Base-by-base conservation (phyloP, 768 basidiomycete species). In the Macrolepiota dolichaula region DNA sequence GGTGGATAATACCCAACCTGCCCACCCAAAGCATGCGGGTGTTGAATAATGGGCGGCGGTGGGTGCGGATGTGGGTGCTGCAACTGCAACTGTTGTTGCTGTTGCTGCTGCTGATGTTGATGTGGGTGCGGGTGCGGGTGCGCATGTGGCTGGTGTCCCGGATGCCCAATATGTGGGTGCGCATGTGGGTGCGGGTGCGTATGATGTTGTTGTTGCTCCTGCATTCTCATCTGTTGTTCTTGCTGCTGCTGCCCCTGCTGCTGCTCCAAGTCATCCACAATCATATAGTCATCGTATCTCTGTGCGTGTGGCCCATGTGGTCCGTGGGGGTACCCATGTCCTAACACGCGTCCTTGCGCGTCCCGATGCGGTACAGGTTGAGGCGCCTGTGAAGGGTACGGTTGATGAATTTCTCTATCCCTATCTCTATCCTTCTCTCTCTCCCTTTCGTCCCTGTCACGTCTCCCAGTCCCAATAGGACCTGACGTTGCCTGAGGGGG, bases 271-370 rank as follows among this genome's bases (percentile, higher is more conserved):
- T 49, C 59, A 37, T 61, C 59, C 13, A 61, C 22, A 1, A 53
- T 25, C 19, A 53, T 53, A 49, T 61, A 61, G 0, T 61, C 59
- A 49, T 54, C 59, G 32, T 61, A 61, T 29, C 44, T 35, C 19
- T 53, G 59, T 2, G 52, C 52, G 27, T 64, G 59, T 12, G 58
- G 63, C 7, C 50, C 24, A 22, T 49, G 55, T 5, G 52, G 63
- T n/a, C 63, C 63, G 51, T 49, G 59, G 1, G 59, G 51, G 49
- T 66, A 66, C 5, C 53, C 63, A 57, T 66, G 63, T 46, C 57
- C 63, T 51, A 66, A 50, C 27, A 62, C 63, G 12, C 63, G 59
- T 24, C 63, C 65, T 38, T 63, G 62, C 11, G 38, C 44, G 19
- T 47, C 62, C 42, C 53, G 62, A 32, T 59, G 65, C 1, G 65